Evolutionary conservation across 345 rosid species (phyloP), one percentile per base, ranked within the genome.

Genomic region (Hypericum perforatum): DNA sequence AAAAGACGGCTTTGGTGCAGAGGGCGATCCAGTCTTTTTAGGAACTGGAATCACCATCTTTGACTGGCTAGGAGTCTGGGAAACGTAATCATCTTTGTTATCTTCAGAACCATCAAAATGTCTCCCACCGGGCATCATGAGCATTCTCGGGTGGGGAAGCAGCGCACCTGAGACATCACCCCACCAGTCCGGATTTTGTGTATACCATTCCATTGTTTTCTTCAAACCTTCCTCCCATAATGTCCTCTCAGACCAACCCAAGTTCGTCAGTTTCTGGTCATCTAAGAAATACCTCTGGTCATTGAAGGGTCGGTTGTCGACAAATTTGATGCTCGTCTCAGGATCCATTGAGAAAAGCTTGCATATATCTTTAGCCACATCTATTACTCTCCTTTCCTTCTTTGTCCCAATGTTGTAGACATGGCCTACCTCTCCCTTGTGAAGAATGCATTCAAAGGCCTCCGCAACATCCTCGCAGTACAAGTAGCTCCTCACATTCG

Each of bases 391-490:
- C 78, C 96, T 82, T 62, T 87, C 96, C 78, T 67, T 84, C 61
- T 83, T 87, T 10, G 96, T 84, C 62, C 96, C 94, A 1, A 87
- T 75, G 37, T 87, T 87, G 65, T 87, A 87, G 36, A 87, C 90
- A 69, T 84, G 94, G 42, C 90, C 90, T 7, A 87, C 90, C 73
- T 82, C 90, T 32, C 96, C 96, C 78, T 76, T 84, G 82, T 87
- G 96, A 60, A 87, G 85, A 63, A 87, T 75, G 62, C 73, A 74
- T 68, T 87, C 96, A 65, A 87, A 87, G 10, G 94, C 96, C 78
- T 84, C 96, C 11, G 94, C 96, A 57, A 87, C 96, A 75, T 87
- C 96, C 76, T 84, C 94, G n/a, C 88, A 82, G 69, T 84, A 87
- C 43, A 87, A 68, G 46, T 87, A 87, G 64, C 96, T 87, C 65